phyloP scores from a whole-genome alignment of 2,329 filamentous ascomycete genomes.

The Aspergillus pseudoterreus region DNA sequence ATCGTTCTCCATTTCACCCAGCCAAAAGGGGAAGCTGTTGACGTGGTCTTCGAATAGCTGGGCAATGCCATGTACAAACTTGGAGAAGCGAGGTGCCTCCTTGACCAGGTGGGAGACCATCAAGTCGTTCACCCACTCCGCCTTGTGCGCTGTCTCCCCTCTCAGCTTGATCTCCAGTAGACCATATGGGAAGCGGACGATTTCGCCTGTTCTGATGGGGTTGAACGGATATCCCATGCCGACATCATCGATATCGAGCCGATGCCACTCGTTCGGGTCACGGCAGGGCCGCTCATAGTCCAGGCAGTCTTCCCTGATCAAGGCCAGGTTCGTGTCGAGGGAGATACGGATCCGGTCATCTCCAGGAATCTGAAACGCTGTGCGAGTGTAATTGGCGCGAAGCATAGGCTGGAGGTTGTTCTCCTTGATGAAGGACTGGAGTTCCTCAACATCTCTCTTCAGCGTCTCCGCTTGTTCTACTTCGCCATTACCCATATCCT shows the following conservation, averaged over 20 bases:
- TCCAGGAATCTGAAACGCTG: slow-evolving; percentile 92
- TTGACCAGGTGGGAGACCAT: slow-evolving; percentile 92
- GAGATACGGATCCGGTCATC: slow-evolving; percentile 88
- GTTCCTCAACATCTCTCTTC: slow-evolving; percentile 67
- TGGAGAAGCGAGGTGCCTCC: slow-evolving; percentile 85
- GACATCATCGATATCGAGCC: slow-evolving; percentile 78
- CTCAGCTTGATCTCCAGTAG: slow-evolving; percentile 89
- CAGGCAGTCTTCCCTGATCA: slow-evolving; percentile 73
- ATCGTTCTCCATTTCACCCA: slow-evolving; percentile 84
- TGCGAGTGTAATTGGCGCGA: slow-evolving; percentile 88
- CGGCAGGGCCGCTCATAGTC: slow-evolving; percentile 83
- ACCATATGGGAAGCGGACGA: slow-evolving; percentile 85
- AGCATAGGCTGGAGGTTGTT: slow-evolving; percentile 78
- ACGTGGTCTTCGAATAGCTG: slow-evolving; percentile 93
- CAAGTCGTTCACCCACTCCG: slow-evolving; percentile 84
- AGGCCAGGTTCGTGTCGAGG: slow-evolving; percentile 85
- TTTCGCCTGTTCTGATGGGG: slow-evolving; percentile 83
- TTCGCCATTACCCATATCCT: slow-evolving; percentile 67
- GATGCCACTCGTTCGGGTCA: slow-evolving; percentile 85
- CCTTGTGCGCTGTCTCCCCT: slow-evolving; percentile 54
- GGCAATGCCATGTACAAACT: slow-evolving; percentile 92
- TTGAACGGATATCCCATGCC: slow-evolving; percentile 84
- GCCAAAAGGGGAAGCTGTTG: slow-evolving; percentile 95
- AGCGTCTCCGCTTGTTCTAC: slow-evolving; percentile 65
- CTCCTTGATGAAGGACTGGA: slow-evolving; percentile 75